Evolutionary conservation across 129 eudicot species (phyloP), one percentile per base, ranked within the genome.

Genomic region (Escallonia rubra): DNA sequence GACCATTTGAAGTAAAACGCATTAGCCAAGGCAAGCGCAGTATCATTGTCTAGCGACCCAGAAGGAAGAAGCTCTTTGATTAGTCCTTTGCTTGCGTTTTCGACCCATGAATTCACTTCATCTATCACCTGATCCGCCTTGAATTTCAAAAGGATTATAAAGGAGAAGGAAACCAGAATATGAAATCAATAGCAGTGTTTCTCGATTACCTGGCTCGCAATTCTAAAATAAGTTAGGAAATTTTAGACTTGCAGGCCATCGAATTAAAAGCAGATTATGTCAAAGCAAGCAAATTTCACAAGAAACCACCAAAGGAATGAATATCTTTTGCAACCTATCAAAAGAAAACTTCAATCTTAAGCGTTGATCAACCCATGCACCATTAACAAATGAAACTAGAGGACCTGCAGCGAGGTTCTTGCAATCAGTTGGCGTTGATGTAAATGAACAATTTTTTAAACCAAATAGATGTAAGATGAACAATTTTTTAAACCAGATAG

Each of bases 1-100:
- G 65, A 2, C 88, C 79, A 38, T 63, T 63, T 83, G 76, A 83
- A 86, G 50, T 74, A 83, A 55, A 80, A 45, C 7, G 82, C 86
- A 64, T 78, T 83, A 41, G 78, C 64, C 5, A 83, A 83, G 45
- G 79, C 52, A 52, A 73, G 61, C 16, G 10, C 57, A 4, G 78
- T 73, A 10, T 12, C 49, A 5, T 9, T 45, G 16, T 23, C 15
- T 14, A 73, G 55, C 5, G 66, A 54, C 15, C 48, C 58, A 7
- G 34, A 39, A 43, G 77, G 14, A 46, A 82, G 77, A 45, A 73
- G 58, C 14, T 73, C 67, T 69, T 81, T 72, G 46, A 77, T 69
- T 42, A 73, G 61, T n/a, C 86, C 83, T 46, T 63, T 57, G 5
- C 82, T 77, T 46, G 68, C 70, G 7, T 73, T 64, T 48, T 65